Evolutionary conservation across 2,329 filamentous ascomycete species (phyloP), one percentile per base, ranked within the genome.

Genomic region (Ophiosphaerella narmari): DNA sequence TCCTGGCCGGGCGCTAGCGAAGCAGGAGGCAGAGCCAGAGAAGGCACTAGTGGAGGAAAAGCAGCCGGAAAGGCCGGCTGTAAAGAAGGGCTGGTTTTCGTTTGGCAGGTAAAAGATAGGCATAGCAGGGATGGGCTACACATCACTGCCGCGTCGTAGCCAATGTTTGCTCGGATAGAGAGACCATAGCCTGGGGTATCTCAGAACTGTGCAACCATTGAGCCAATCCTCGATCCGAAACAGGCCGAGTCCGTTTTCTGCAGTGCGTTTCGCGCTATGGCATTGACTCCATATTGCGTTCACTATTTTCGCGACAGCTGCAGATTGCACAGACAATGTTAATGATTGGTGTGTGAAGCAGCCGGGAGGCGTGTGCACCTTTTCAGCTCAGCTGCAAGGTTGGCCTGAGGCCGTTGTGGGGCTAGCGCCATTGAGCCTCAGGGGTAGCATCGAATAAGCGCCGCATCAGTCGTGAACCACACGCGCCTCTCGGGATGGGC

Each of bases 1-100:
- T 68, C 91, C 92, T 0, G 86, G 86, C 31, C 85, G 85, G 61
- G 60, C 73, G 29, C 67, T 70, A 46, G 52, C 54, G 43, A 61
- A 41, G 39, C 59, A 66, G 50, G 67, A 73, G 48, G 57, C 70
- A 52, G 56, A 57, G 44, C 37, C 65, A 59, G 59, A 58, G 34
- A 60, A 59, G 53, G 62, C 54, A 45, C 53, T 41, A 48, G 62
- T 63, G 48, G 63, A 65, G 53, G 61, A 55, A 42, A 48, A 55
- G 51, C 52, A 43, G 57, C 63, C 68, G 50, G 71, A 74, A 55
- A 67, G 67, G 57, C 72, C 73, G 52, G 67, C 71, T 48, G 75
- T 74, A 55, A 80, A 78, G 72, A 78, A 74, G 66, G 78, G 78
- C 1, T 80, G 78, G 78, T 80, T 80, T 62, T 75, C 76, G 13